Percentiles rank a stretch among this genome's conserved stretches.
Conservation (phyloP, 108 stramenopile genomes). For the Cyclotella cryptica region DNA sequence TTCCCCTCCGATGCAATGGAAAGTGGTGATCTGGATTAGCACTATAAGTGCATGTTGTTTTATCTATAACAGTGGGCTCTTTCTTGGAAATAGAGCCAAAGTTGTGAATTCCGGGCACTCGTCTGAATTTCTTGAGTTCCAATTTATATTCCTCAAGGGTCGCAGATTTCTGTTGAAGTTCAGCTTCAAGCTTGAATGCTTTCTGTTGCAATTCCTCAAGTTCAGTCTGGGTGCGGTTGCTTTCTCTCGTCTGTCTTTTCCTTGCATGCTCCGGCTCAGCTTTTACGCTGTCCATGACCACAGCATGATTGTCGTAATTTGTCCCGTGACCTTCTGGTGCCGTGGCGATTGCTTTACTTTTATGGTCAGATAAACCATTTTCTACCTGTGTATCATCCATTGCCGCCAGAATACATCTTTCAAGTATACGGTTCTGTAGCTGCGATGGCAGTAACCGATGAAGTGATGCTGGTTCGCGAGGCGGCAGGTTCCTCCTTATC, state of each 20-base stretch:
- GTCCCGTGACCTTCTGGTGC: conserved; percentile 7
- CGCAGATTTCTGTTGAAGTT: conserved; percentile 22
- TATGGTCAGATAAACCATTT: not conserved
- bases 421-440: conserved; percentile 45
- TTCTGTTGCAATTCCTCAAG: conserved; percentile 33
- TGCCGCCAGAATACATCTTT: conserved; percentile 50
- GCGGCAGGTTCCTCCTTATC: conserved; percentile 8
- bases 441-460: conserved; percentile 42
- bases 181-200: conserved; percentile 25
- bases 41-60: conserved; percentile 56
- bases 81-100: conserved; percentile 49
- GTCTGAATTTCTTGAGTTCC: conserved; percentile 44
- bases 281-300: conserved; percentile 16
- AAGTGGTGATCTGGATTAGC: conserved; percentile 56
- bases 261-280: conserved; percentile 28
- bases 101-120: conserved; percentile 56
- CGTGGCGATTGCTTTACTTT: not conserved
- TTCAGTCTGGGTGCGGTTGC: conserved; percentile 14
- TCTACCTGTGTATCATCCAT: conserved; percentile 18
- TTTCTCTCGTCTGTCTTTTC: conserved; percentile 12
- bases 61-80: conserved; percentile 44
- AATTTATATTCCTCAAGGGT: conserved; percentile 37
- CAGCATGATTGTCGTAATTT: conserved; percentile 12
- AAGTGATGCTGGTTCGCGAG: conserved; percentile 37
- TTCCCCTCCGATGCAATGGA: conserved; percentile 47